A percentile compares a stretch with the other conserved stretches of the same genome.
phyloP scores from a whole-genome alignment of 2,329 filamentous ascomycete species.

The Fusarium solani-melongenae region DNA sequence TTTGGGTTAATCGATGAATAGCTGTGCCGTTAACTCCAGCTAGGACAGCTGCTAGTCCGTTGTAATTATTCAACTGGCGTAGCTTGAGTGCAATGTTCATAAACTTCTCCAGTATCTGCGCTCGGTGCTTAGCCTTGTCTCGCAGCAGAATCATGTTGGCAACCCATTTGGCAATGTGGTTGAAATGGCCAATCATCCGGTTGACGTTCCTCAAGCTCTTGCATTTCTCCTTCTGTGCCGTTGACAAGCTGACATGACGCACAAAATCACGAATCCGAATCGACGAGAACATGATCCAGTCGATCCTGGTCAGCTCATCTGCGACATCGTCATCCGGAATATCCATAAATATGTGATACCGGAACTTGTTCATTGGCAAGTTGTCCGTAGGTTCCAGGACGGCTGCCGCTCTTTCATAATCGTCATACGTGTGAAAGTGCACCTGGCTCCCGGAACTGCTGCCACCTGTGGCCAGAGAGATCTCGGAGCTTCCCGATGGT shows the following conservation, averaged over 20 bases:
- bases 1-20: slow-evolving; percentile 85
- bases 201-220: slow-evolving; percentile 87
- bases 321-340: slow-evolving; percentile 87
- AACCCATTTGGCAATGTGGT: slow-evolving; percentile 85
- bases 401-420: slow-evolving; percentile 82
- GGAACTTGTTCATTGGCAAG: slow-evolving; percentile 80
- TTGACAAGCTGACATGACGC: slow-evolving; percentile 84
- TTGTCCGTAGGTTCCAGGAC: slow-evolving; percentile 76
- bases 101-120: slow-evolving; percentile 92
- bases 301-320: slow-evolving; percentile 91
- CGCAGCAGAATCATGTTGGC: slow-evolving; percentile 86
- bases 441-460: slow-evolving; percentile 56
- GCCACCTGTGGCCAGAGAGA: slow-evolving; percentile 54
- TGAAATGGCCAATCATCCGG: slow-evolving; percentile 94
- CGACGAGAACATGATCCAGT: slow-evolving; percentile 98
- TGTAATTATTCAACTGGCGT: slow-evolving; percentile 95
- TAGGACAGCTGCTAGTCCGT: slow-evolving; percentile 91
- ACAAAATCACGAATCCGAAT: slow-evolving; percentile 94
- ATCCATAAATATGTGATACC: slow-evolving; percentile 92
- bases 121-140: slow-evolving; percentile 95
- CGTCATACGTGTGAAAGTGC: slow-evolving; percentile 76
- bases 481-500: slow-evolving; percentile 59
- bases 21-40: slow-evolving; percentile 91
- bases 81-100: slow-evolving; percentile 90
- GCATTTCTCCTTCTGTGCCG: slow-evolving; percentile 78